Base-by-base conservation (phyloP, 352 stramenopile genomes). In the Phytophthora rubi region DNA sequence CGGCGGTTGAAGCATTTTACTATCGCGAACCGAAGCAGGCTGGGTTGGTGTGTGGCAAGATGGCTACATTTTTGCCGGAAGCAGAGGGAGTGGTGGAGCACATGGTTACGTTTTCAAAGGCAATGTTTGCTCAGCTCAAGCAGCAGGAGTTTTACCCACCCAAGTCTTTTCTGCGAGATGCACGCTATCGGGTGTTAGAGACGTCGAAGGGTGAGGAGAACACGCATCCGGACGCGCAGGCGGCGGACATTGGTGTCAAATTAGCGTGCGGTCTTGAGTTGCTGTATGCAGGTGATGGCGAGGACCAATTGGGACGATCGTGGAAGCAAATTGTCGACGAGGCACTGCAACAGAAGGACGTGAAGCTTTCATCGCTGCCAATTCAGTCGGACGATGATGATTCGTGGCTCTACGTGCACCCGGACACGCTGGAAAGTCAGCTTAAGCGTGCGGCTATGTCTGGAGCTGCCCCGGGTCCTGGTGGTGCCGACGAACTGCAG, bases 41-140 rank as follows among this genome's bases (percentile, higher is more conserved):
- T 1, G 69, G 79, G 3, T 54, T 67, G 4, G 26, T 92, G 4
- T 94, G 85, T 58, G 56, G 59, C 6, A 80, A 81, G 9, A 95
- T 96, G 89, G 47, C 65, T 3, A 57, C 47, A 1, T 92, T 96
- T 44, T 57, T 79, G 18, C 73, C 82, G 1, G 21, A 21, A 23
- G 62, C 35, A 28, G 37, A 63, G 44, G 23, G 7, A 33, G 68
- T 73, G 5, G 59, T 77, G 6, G 66, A 77, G 26, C 60, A 68
- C 16, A 73, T 79, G 57, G 76, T 95, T 32, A 77, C 79, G 15
- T 92, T 96, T 49, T 90, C 89, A n/a, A 82, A 86, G 56, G 89
- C 84, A 23, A 92, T 92, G 79, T 96, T 90, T 56, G 89, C 89
- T 23, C 85, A 95, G 71, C 70, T 95, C 30, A 92, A 89, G 69